Conservation (phyloP, 495 filamentous ascomycete genomes). For the Aspergillus incahuasiensis region DNA sequence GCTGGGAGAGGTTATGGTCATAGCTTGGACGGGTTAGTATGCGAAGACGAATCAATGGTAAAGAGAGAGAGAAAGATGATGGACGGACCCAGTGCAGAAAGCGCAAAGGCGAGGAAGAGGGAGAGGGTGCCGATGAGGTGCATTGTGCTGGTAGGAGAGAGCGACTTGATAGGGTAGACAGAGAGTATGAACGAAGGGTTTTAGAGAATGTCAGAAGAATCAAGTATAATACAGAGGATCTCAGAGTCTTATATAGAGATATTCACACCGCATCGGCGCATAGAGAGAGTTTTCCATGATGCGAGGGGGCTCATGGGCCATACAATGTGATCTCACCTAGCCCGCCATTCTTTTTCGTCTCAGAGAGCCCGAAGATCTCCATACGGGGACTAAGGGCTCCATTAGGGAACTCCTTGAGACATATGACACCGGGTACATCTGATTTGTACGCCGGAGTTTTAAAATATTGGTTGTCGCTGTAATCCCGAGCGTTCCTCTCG, state of each 20-base stretch:
- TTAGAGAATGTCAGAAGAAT: neutral
- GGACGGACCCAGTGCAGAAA: conserved; percentile 20
- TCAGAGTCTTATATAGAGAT: neutral
- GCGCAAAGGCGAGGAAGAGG: conserved; percentile 21
- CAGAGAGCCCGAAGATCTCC: neutral
- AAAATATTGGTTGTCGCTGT: neutral
- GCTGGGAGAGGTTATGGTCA: conserved; percentile 17
- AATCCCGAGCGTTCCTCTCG: neutral
- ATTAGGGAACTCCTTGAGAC: neutral
- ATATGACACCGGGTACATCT: neutral
- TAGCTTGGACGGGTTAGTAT: conserved; percentile 11
- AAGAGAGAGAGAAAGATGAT: too few relatives aligned
- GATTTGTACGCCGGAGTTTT: neutral
- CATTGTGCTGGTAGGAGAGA: conserved; percentile 21
- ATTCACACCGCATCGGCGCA: conserved; percentile 4
- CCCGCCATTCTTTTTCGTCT: neutral
- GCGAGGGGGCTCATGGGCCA: conserved; percentile 18
- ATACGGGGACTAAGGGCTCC: too few relatives aligned
- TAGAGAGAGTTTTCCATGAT: conserved; percentile 12
- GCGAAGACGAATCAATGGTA: conserved; percentile 10
- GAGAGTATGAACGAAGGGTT: too few relatives aligned
- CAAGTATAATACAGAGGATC: neutral
- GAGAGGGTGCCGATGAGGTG: conserved; percentile 17
- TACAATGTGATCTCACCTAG: conserved; percentile 13
- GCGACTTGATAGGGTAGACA: too few relatives aligned